These are phyloP conservation scores for Silybum marianum DNA, from an alignment of 129 eudicot genomes.

Conservation along the genomic window DNA sequence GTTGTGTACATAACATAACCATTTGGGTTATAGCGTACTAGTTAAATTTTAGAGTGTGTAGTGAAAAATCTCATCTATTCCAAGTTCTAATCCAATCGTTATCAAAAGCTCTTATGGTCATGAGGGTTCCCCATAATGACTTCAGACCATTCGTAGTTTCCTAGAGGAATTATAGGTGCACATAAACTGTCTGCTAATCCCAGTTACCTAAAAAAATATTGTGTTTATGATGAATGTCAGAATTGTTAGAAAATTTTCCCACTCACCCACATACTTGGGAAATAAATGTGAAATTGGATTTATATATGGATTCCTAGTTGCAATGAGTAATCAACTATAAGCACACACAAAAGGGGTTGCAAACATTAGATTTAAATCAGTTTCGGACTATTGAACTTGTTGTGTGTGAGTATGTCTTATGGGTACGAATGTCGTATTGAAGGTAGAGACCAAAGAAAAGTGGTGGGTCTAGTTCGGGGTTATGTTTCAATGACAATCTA, in stretches of 20 bases:
- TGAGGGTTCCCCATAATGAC: too few relatives aligned
- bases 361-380: background rate
- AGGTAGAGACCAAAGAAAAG: background rate
- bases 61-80: too few relatives aligned
- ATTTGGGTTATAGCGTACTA: too few relatives aligned
- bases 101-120: too few relatives aligned
- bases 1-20: background rate
- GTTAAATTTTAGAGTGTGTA: too few relatives aligned
- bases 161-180: too few relatives aligned
- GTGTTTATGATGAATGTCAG: background rate
- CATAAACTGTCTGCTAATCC: too few relatives aligned
- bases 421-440: background rate
- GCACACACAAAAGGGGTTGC: background rate
- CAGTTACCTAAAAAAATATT: too few relatives aligned
- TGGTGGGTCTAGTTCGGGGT: background rate
- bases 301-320: background rate
- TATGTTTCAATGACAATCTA: background rate
- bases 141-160: too few relatives aligned
- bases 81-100: too few relatives aligned
- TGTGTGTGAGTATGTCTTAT: background rate
- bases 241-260: background rate
- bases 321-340: too few relatives aligned
- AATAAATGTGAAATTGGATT: background rate
- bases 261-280: background rate
- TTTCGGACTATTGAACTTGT: background rate